Percentiles rank a stretch among this genome's conserved stretches.
Conservation (phyloP, 306 rosid species). For the Cicer arietinum region DNA sequence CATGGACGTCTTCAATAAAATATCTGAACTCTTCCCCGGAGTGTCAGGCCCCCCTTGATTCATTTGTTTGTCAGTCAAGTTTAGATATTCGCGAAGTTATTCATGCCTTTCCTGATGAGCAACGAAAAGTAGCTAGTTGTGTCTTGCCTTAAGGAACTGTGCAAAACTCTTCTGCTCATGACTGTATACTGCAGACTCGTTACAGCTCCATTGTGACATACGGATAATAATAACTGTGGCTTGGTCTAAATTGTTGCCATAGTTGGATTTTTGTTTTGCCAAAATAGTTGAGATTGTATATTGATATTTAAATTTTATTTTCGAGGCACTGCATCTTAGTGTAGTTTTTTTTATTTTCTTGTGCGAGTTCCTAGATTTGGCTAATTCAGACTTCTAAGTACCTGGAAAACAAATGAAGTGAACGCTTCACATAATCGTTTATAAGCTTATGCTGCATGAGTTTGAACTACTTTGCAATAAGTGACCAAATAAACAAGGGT, state of each 20-base stretch:
- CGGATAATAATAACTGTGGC: slow-evolving; percentile 36
- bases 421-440: slow-evolving; percentile 11
- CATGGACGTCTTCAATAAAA: slow-evolving; percentile 90
- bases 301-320: slow-evolving; percentile 21
- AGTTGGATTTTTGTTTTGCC: slow-evolving; percentile 42
- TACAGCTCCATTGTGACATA: slow-evolving; percentile 43
- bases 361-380: slow-evolving; percentile 24
- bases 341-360: slow-evolving; percentile 34
- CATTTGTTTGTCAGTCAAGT: slow-evolving; percentile 20
- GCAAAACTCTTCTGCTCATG: slow-evolving; percentile 31
- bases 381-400: not conserved
- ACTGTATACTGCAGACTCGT: slow-evolving; percentile 36
- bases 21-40: slow-evolving; percentile 97
- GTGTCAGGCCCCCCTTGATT: slow-evolving; percentile 74
- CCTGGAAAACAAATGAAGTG: not conserved
- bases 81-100: not conserved
- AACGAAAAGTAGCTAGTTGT: slow-evolving; percentile 24
- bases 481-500: not conserved
- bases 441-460: slow-evolving; percentile 24
- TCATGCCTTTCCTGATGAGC: slow-evolving; percentile 30
- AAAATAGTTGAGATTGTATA: slow-evolving; percentile 46
- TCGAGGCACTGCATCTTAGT: slow-evolving; percentile 33
- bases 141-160: slow-evolving; percentile 32
- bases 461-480: slow-evolving; percentile 10
- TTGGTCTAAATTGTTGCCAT: slow-evolving; percentile 33